These are phyloP conservation scores for Platanus orientalis DNA, from an alignment of 164 flowering plant species.

Conservation along the genomic window DNA sequence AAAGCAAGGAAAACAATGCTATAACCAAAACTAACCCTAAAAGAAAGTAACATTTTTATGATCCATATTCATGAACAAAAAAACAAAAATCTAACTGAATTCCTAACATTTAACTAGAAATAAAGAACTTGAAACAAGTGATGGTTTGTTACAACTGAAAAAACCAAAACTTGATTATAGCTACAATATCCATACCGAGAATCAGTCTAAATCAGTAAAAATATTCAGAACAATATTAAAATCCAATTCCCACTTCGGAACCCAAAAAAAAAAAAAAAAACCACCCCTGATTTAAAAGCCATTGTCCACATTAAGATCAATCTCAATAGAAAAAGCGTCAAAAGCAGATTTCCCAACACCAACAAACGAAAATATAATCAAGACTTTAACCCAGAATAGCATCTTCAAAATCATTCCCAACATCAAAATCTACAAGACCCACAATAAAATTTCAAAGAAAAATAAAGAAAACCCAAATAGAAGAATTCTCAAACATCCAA, in stretches of 20 bases:
- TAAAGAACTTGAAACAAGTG: background rate
- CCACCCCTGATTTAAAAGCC: background rate
- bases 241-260: too few species aligned
- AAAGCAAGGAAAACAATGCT: background rate
- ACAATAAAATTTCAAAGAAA: background rate
- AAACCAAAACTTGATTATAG: background rate
- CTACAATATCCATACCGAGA: background rate
- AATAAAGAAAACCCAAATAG: background rate
- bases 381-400: background rate
- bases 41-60: background rate
- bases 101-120: background rate
- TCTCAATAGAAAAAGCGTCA: background rate
- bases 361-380: background rate
- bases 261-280: too few species aligned
- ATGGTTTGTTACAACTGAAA: background rate
- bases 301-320: background rate
- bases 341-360: background rate
- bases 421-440: background rate
- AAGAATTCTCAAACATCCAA: slow-evolving; percentile 3
- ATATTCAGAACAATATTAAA: too few species aligned
- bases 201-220: too few species aligned
- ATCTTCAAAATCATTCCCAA: background rate
- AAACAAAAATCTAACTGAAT: background rate
- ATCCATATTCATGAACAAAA: background rate
- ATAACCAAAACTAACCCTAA: background rate